phyloP scores from a whole-genome alignment of 2,329 filamentous ascomycete species.

The Pyricularia pennisetigena region DNA sequence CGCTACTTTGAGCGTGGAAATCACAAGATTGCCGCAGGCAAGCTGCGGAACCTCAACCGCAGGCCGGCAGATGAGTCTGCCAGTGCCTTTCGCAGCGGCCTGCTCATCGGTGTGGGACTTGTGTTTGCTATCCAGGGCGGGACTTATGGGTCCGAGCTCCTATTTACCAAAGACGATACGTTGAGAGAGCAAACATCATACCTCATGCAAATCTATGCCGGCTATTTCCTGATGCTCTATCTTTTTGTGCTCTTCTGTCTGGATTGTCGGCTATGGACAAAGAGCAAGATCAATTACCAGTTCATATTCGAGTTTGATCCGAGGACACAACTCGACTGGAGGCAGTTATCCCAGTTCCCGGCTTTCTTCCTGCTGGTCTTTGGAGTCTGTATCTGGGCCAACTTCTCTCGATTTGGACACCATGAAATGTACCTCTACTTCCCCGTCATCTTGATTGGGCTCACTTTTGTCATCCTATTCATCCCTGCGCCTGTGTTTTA shows the following conservation, averaged over 20 bases:
- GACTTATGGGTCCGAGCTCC: conserved; percentile 46
- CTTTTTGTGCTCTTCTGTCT: conserved; percentile 78
- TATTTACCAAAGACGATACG: conserved; percentile 35
- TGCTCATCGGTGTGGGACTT: conserved; percentile 58
- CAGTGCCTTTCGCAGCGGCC: conserved; percentile 49
- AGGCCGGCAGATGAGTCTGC: conserved; percentile 45
- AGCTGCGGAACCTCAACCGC: conserved; percentile 65
- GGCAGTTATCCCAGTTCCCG: conserved; percentile 76
- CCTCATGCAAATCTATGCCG: conserved; percentile 82
- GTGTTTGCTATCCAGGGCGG: conserved; percentile 59
- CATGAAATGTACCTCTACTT: conserved; percentile 73
- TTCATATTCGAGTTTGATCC: conserved; percentile 97
- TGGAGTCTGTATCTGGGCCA: conserved; percentile 79
- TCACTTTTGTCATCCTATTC: conserved; percentile 61
- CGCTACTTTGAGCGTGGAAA: conserved; percentile 92
- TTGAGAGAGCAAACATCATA: conserved; percentile 50
- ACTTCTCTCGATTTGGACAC: conserved; percentile 63
- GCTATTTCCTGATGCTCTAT: conserved; percentile 77
- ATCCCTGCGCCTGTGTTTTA: conserved; percentile 67
- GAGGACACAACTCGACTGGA: conserved; percentile 79
- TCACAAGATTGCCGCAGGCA: conserved; percentile 80
- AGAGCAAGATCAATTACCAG: conserved; percentile 84
- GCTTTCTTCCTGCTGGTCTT: conserved; percentile 72
- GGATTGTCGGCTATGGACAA: conserved; percentile 74
- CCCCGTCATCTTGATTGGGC: conserved; percentile 66